Percentiles rank a stretch among this genome's conserved stretches.
Conservation (phyloP, 139 green algal species). For the Chlorella sp. region DNA sequence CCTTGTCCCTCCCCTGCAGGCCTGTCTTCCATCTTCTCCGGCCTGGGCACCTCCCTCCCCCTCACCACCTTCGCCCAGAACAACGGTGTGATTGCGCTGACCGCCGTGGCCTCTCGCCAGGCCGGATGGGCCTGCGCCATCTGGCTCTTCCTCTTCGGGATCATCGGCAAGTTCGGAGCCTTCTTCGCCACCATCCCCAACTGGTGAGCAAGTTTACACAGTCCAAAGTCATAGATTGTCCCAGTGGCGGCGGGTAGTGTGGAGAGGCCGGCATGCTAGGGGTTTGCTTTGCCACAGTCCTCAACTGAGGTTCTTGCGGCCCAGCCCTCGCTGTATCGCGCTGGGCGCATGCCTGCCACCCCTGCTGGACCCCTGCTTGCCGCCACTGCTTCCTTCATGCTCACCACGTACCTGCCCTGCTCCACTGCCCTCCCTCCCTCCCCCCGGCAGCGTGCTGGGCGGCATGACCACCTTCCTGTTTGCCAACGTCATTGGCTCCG, state of each 20-base stretch:
- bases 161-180: conserved; percentile 71
- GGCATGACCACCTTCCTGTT: conserved; percentile 80
- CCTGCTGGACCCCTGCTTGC: background rate
- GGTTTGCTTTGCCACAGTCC: too few species aligned
- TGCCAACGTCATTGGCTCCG: conserved; percentile 60
- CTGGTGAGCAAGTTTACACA: conserved; percentile 23
- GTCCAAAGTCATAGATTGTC: too few species aligned
- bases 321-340: conserved; percentile 35
- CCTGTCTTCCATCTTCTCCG: conserved; percentile 67
- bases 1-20: conserved; percentile 9
- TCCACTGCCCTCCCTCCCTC: conserved; percentile 21
- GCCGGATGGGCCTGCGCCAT: conserved; percentile 60
- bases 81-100: conserved; percentile 85
- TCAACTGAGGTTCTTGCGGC: too few species aligned
- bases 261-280: too few species aligned
- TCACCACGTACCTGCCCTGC: background rate
- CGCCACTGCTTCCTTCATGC: background rate
- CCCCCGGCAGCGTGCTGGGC: conserved; percentile 71
- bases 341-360: conserved; percentile 59
- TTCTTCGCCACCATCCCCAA: conserved; percentile 85
- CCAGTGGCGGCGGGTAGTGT: too few species aligned
- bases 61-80: conserved; percentile 85
- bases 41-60: conserved; percentile 66
- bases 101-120: conserved; percentile 55
- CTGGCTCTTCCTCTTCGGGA: conserved; percentile 69